Evolutionary conservation across 257 asterid genomes (phyloP).

Genomic region (Gentiana straminea): DNA sequence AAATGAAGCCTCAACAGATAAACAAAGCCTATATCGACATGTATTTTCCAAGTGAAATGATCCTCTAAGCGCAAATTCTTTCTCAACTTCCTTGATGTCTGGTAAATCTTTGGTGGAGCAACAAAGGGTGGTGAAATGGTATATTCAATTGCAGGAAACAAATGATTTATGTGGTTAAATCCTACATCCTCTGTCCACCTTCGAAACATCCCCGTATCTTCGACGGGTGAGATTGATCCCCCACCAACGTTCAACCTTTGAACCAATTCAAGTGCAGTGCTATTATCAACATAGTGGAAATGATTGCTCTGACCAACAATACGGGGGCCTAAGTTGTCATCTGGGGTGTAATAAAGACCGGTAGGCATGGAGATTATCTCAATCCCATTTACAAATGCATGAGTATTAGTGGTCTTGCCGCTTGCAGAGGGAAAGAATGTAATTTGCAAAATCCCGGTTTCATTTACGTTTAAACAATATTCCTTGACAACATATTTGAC

Average conservation of each 20-base stretch:
- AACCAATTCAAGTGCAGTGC: slow-evolving; percentile 8
- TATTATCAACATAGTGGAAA: slow-evolving; percentile 1
- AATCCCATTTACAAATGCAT: no score
- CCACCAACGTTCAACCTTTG: slow-evolving; percentile 12
- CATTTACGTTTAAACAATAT: no score
- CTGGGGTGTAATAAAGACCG: no score
- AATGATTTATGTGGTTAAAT: background rate
- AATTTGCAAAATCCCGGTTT: no score
- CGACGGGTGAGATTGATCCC: slow-evolving; percentile 3
- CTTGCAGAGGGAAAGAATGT: no score
- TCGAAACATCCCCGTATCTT: slow-evolving; percentile 13
- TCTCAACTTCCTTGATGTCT: slow-evolving; percentile 7
- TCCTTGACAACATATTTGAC: no score
- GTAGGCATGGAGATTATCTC: no score
- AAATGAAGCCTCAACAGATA: no score
- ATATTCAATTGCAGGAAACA: background rate
- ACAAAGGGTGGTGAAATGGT: background rate
- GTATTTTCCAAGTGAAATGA: no score
- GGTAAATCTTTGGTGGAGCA: slow-evolving; percentile 3
- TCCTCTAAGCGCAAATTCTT: background rate
- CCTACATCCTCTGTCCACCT: slow-evolving; percentile 26
- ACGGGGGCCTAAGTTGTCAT: no score
- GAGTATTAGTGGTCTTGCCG: no score
- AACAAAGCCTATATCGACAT: no score
- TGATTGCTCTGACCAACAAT: slow-evolving; percentile 5